phyloP scores from a whole-genome alignment of 2,329 filamentous ascomycete genomes.

The Fusarium piperis region DNA sequence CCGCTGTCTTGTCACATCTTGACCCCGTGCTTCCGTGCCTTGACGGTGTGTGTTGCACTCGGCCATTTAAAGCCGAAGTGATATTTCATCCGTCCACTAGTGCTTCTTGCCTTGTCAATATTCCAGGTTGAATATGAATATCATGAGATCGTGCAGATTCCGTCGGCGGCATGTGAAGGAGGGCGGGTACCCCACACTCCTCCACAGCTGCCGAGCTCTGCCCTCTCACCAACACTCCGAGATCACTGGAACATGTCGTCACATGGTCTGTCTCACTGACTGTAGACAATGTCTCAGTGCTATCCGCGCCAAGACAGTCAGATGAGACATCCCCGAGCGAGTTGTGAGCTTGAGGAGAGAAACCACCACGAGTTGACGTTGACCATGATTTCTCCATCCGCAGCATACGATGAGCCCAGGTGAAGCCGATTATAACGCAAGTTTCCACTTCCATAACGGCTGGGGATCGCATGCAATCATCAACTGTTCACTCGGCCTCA shows the following conservation, averaged over 20 bases:
- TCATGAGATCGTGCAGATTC: constrained; percentile 6
- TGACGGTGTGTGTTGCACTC: constrained; percentile 12
- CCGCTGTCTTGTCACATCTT: not conserved
- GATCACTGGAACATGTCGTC: not conserved
- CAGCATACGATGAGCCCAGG: not conserved
- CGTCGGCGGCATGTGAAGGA: constrained; percentile 4
- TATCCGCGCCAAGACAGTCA: not conserved
- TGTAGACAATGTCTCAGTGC: not conserved
- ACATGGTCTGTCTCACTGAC: not conserved
- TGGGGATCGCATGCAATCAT: constrained; percentile 4
- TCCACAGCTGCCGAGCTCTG: not conserved
- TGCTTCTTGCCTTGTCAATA: constrained; percentile 2
- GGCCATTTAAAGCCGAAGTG: constrained; percentile 18
- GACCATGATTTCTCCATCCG: not conserved
- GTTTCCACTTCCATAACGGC: constrained; percentile 13
- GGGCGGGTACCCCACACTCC: constrained; percentile 2
- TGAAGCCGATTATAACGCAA: constrained; percentile 1
- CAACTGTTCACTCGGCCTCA: constrained; percentile 27
- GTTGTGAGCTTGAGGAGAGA: not conserved
- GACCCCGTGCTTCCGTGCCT: not conserved
- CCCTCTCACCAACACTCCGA: not conserved
- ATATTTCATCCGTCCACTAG: constrained; percentile 29
- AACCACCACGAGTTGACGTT: not conserved
- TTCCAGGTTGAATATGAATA: constrained; percentile 1
- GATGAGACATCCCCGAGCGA: not conserved